These are phyloP conservation scores for Cicer judaicum DNA, from an alignment of 306 rosid genomes.

Conservation along the genomic window DNA sequence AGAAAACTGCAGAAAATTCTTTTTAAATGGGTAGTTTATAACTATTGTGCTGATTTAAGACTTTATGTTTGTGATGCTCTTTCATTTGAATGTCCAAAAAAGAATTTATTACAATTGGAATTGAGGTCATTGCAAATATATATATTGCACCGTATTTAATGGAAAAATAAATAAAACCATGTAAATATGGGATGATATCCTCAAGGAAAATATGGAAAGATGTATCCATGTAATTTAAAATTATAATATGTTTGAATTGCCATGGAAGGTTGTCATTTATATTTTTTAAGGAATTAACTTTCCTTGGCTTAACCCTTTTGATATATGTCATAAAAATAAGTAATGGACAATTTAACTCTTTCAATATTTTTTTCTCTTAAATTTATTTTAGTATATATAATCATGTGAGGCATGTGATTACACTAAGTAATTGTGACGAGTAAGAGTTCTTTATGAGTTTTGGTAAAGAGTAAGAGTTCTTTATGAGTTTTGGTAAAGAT, in stretches of 20 bases:
- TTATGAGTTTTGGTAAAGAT: no score
- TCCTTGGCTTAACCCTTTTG: slow-evolving; percentile 7
- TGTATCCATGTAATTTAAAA: background rate
- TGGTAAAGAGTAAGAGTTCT: no score
- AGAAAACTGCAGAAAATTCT: slow-evolving; percentile 16
- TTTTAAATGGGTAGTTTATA: slow-evolving; percentile 51
- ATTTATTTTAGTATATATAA: no score
- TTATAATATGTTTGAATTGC: background rate
- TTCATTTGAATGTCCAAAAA: slow-evolving; percentile 53
- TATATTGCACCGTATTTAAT: no score
- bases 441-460: no score
- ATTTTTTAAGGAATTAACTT: background rate
- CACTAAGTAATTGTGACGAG: no score
- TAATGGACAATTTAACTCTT: no score
- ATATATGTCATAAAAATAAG: background rate
- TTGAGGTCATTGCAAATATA: background rate
- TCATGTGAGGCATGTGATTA: no score
- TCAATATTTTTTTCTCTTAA: no score
- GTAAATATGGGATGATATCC: slow-evolving; percentile 6
- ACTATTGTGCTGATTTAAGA: slow-evolving; percentile 52
- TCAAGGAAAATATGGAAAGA: background rate
- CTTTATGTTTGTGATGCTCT: slow-evolving; percentile 56
- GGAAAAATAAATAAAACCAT: no score
- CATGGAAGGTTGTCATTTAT: slow-evolving; percentile 13
- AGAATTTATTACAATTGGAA: background rate